Conservation (phyloP, 805 yeast genomes). For the Cyberlindnera euphorbiae region DNA sequence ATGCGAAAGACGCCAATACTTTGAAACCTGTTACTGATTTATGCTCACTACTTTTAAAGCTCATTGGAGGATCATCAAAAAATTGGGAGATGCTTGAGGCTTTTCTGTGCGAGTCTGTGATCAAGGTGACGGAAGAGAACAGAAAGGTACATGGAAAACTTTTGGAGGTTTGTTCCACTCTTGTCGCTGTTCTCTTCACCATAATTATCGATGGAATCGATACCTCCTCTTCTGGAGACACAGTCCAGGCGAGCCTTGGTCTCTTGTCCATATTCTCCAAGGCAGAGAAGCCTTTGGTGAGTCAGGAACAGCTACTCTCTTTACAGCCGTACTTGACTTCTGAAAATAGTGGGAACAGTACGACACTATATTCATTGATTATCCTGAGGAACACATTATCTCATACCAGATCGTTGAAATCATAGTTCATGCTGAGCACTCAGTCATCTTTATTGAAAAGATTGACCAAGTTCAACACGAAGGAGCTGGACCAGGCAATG, state of each 20-base stretch:
- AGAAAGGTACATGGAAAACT: constrained; percentile 14
- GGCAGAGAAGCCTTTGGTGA: constrained; percentile 46
- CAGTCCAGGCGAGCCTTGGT: constrained; percentile 37
- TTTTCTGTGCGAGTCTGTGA: constrained; percentile 41
- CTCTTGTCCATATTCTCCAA: constrained; percentile 54
- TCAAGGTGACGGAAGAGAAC: constrained; percentile 28
- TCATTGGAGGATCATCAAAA: constrained; percentile 2
- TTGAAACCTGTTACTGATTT: constrained; percentile 4
- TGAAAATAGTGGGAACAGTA: constrained; percentile 35
- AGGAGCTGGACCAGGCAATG: constrained; percentile 68
- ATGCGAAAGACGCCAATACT: background rate
- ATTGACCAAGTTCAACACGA: constrained; percentile 54
- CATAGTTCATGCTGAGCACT: constrained; percentile 44
- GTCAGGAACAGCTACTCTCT: constrained; percentile 61
- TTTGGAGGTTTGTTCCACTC: constrained; percentile 20
- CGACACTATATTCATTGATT: constrained; percentile 46
- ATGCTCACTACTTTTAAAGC: constrained; percentile 1
- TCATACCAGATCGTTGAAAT: constrained; percentile 39
- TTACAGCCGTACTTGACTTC: constrained; percentile 62
- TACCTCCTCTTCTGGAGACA: constrained; percentile 13
- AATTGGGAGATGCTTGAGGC: constrained; percentile 41
- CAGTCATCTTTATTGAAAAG: constrained; percentile 48
- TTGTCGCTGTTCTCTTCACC: constrained; percentile 35
- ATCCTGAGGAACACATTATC: constrained; percentile 50
- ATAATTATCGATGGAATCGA: constrained; percentile 33